phyloP scores from a whole-genome alignment of 2,329 filamentous ascomycete species.

The Sodiomyces alkalinus region DNA sequence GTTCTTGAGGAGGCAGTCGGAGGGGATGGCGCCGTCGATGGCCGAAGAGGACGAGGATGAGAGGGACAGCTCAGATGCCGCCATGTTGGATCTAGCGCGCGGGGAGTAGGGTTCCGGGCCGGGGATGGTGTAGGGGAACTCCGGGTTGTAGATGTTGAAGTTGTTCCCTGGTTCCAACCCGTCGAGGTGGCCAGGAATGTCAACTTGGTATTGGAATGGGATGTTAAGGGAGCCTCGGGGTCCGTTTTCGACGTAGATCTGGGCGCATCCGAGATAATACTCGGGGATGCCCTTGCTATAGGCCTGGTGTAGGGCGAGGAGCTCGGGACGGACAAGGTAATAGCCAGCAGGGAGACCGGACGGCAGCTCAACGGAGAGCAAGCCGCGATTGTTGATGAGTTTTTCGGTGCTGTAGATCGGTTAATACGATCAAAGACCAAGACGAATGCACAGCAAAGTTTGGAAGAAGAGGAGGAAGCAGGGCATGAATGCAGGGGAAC shows the following conservation, averaged over 20 bases:
- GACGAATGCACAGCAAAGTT: no score
- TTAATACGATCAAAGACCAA: no score
- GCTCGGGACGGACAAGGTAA: slow-evolving; percentile 58
- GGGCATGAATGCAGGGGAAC: no score
- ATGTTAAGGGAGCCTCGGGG: slow-evolving; percentile 32
- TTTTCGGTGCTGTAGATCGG: no score
- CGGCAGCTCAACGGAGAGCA: slow-evolving; percentile 48
- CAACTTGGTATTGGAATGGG: slow-evolving; percentile 34
- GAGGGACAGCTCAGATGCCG: no score
- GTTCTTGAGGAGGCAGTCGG: slow-evolving; percentile 45
- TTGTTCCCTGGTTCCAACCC: slow-evolving; percentile 36
- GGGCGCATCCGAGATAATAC: slow-evolving; percentile 59
- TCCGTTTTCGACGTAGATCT: slow-evolving; percentile 43
- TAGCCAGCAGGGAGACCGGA: slow-evolving; percentile 44
- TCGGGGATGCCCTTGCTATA: slow-evolving; percentile 42
- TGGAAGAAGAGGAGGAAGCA: no score
- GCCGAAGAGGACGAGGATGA: slow-evolving; percentile 1
- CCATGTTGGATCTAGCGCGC: not conserved
- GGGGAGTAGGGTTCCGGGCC: slow-evolving; percentile 40
- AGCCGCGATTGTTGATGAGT: slow-evolving; percentile 47
- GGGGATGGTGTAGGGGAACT: slow-evolving; percentile 40
- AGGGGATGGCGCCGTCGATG: slow-evolving; percentile 34
- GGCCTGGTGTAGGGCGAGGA: slow-evolving; percentile 53
- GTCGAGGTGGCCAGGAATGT: slow-evolving; percentile 51
- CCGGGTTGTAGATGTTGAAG: slow-evolving; percentile 48